Percentiles rank a stretch among this genome's conserved stretches.
Conservation (phyloP, 805 yeast species). For the Vanderwaltozyma yarrowii region DNA sequence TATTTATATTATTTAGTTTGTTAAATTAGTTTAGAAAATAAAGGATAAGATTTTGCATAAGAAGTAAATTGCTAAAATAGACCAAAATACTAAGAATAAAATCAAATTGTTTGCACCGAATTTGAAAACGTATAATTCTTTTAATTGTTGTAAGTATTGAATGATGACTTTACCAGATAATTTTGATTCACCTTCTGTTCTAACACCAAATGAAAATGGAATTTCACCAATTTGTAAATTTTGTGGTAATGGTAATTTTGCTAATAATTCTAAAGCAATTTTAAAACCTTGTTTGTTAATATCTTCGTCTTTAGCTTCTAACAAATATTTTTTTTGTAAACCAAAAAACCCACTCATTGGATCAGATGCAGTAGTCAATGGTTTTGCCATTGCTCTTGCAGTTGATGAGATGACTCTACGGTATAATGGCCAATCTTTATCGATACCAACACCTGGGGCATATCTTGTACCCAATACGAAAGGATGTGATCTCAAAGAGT, state of each 20-base stretch:
- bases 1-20: neutral
- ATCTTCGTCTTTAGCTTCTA: conserved; percentile 26
- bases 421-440: conserved; percentile 43
- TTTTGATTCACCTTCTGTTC: conserved; percentile 45
- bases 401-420: conserved; percentile 41
- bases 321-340: conserved; percentile 35
- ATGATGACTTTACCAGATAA: conserved; percentile 40
- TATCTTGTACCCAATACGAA: conserved; percentile 43
- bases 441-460: conserved; percentile 46
- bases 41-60: conserved; percentile 19
- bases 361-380: conserved; percentile 41
- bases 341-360: conserved; percentile 48
- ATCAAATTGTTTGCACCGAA: conserved; percentile 33
- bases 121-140: conserved; percentile 37
- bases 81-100: conserved; percentile 24
- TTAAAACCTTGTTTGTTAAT: conserved; percentile 39
- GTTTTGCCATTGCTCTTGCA: conserved; percentile 40
- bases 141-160: conserved; percentile 37
- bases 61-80: conserved; percentile 24
- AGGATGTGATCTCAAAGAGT: conserved; percentile 32
- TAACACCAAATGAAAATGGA: conserved; percentile 42
- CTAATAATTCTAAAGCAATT: conserved; percentile 39
- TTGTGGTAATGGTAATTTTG: conserved; percentile 35
- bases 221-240: conserved; percentile 34
- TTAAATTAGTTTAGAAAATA: conserved; percentile 9